Conservation (phyloP, 768 basidiomycete genomes). For the Mycena leptocephala region DNA sequence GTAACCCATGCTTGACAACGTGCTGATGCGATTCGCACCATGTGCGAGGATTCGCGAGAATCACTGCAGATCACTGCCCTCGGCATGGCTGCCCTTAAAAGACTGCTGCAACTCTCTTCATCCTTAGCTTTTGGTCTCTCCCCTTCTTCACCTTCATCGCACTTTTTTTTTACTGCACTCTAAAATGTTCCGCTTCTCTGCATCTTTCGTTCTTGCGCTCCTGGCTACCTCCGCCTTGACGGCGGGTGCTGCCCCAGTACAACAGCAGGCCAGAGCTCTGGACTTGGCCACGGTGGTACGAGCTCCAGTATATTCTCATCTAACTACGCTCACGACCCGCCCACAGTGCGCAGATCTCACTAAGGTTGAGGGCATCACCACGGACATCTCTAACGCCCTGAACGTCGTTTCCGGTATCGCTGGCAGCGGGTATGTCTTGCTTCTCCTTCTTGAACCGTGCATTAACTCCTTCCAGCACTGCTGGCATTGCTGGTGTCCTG, state of each 20-base stretch:
- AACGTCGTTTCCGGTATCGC: not conserved
- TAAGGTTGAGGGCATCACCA: not conserved
- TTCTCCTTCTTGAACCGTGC: not conserved
- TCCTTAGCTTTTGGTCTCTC: constrained; percentile 5
- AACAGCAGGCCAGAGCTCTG: not conserved
- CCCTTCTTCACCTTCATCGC: not conserved
- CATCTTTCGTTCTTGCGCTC: not conserved
- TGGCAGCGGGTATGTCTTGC: not conserved
- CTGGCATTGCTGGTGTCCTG: not conserved
- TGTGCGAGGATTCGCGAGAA: not conserved
- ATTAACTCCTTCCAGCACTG: not conserved
- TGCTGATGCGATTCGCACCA: not conserved
- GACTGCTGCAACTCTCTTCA: not conserved
- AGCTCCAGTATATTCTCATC: not conserved
- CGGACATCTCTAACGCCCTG: not conserved
- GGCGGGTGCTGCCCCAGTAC: not conserved
- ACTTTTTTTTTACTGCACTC: not conserved
- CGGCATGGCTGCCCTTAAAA: not conserved
- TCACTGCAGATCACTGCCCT: not conserved
- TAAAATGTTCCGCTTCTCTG: not conserved
- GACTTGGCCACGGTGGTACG: not conserved
- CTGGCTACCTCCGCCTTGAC: not conserved
- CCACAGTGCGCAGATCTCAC: not conserved
- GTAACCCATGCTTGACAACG: not conserved
- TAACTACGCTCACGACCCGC: not conserved